These are phyloP conservation scores for Aspergillus calidoustus DNA, from an alignment of 2,329 filamentous ascomycete genomes.

Conservation along the genomic window DNA sequence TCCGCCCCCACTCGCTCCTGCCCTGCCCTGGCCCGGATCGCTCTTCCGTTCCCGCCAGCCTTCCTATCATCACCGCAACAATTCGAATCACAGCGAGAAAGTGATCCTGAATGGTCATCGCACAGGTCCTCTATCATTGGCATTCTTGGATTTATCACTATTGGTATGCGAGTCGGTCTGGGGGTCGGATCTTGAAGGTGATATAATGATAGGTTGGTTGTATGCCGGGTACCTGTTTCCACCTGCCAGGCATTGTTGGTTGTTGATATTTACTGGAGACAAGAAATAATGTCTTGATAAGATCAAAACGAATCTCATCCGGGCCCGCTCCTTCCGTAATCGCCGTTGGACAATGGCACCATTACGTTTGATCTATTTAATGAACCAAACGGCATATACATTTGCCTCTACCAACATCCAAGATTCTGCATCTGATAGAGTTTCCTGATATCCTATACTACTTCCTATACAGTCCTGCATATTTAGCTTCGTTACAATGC, in stretches of 20 bases:
- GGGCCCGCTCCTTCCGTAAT: constrained; percentile 11
- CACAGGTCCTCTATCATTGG: neutral
- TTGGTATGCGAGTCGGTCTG: neutral
- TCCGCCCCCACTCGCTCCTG: neutral
- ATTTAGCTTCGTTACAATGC: constrained; percentile 26
- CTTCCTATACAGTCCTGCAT: neutral
- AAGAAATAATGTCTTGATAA: neutral
- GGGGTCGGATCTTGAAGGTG: neutral
- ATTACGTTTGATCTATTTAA: constrained; percentile 11
- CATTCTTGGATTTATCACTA: neutral
- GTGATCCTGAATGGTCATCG: neutral
- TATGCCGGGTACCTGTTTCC: neutral
- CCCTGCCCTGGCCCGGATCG: neutral
- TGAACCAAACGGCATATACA: neutral
- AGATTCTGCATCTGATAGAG: neutral
- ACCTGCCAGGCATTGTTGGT: neutral
- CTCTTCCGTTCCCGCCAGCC: neutral
- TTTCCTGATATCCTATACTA: neutral
- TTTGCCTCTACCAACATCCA: neutral
- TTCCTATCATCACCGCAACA: neutral
- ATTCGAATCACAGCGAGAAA: neutral
- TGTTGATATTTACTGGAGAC: neutral
- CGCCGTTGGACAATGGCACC: neutral
- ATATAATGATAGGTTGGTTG: neutral
- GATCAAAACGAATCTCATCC: neutral